These are phyloP conservation scores for Kalmusia sp. DNA, from an alignment of 2,329 filamentous ascomycete species.

Conservation along the genomic window DNA sequence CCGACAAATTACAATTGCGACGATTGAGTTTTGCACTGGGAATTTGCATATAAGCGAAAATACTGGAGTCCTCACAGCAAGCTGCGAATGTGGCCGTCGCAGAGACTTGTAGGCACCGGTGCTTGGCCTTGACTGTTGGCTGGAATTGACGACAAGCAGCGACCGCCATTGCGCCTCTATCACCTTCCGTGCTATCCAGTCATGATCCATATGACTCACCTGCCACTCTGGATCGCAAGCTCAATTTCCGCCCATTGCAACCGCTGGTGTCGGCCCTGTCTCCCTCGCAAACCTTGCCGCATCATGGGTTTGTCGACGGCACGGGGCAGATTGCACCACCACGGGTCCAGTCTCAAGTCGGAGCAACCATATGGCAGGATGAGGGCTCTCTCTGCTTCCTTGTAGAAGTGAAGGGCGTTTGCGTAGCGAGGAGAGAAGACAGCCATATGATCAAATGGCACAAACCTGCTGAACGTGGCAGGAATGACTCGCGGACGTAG, in stretches of 20 bases:
- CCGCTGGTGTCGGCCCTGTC: no score
- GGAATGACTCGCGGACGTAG: constrained; percentile 95
- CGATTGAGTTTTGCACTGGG: background rate
- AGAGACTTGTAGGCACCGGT: no score
- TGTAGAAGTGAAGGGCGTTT: background rate
- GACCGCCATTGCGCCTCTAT: background rate
- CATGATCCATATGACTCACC: no score
- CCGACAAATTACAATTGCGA: background rate
- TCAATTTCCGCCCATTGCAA: no score
- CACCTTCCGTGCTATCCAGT: no score
- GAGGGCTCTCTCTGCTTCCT: background rate
- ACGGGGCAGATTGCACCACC: background rate
- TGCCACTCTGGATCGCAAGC: no score
- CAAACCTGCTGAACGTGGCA: constrained; percentile 93
- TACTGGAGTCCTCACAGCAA: background rate
- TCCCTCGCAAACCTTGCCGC: no score
- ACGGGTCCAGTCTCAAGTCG: background rate
- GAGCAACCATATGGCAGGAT: background rate
- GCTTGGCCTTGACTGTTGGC: background rate
- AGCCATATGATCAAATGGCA: constrained; percentile 75
- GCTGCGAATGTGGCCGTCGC: no score
- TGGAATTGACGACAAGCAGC: background rate
- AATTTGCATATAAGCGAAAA: background rate
- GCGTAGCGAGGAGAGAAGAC: constrained; percentile 1
- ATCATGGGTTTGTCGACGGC: no score